phyloP scores from a whole-genome alignment of 768 basidiomycete species.

The Chalciporus sphaerocephalus region DNA sequence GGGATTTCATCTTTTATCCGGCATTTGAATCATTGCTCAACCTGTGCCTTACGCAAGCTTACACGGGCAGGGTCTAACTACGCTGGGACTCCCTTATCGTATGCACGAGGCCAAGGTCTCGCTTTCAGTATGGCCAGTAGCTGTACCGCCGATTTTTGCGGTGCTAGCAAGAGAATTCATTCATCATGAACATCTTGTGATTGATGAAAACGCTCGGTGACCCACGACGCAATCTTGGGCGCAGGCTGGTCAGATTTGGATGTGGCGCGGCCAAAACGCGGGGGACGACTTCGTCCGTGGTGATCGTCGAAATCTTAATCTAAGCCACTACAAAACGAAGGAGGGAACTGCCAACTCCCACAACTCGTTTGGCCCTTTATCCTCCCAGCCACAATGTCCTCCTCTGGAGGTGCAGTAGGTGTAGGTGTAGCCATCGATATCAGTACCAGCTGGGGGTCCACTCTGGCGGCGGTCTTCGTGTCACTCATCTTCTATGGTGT shows the following conservation, averaged over 20 bases:
- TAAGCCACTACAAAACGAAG: slow-evolving; percentile 12
- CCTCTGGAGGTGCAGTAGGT: not conserved
- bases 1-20: not conserved
- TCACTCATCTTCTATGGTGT: slow-evolving; percentile 23
- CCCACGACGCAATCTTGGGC: not conserved
- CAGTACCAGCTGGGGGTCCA: slow-evolving; percentile 22
- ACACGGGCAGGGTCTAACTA: not conserved
- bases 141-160: too few relatives aligned
- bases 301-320: slow-evolving; percentile 7
- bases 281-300: slow-evolving; percentile 1
- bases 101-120: too few relatives aligned
- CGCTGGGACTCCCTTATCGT: not conserved
- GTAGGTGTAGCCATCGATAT: slow-evolving; percentile 4
- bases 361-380: not conserved
- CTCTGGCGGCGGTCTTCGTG: slow-evolving; percentile 16
- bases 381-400: slow-evolving; percentile 10
- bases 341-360: not conserved
- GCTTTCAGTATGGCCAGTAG: too few relatives aligned
- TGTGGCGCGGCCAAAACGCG: not conserved
- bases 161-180: too few relatives aligned
- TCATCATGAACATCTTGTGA: too few relatives aligned
- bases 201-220: too few relatives aligned
- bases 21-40: not conserved
- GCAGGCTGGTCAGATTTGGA: not conserved
- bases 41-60: not conserved